Base-by-base conservation (phyloP, 306 rosid species). In the Pterocarpus santalinus region DNA sequence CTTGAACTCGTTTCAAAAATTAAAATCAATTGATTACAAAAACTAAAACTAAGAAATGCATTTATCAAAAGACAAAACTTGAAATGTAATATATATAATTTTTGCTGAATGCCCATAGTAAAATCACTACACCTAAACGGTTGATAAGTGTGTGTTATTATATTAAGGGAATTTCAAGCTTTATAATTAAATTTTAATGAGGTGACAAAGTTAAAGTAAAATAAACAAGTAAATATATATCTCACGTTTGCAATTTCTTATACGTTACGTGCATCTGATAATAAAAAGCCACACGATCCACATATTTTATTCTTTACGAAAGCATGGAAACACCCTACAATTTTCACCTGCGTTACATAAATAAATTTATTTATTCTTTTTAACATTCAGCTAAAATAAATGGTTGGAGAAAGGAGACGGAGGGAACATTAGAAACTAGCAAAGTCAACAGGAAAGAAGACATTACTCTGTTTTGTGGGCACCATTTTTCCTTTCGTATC, bases 391-490 rank as follows among this genome's bases (percentile, higher is more conserved):
- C 11, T 5, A 65, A 65, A 7, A 35, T 36, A 65, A 65, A 65
- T 65, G 69, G 30, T 36, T 65, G 47, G 69, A 8, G 44, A 35
- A 65, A 65, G 17, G 16, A 51, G 56, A 51, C 6, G 5, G 56
- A 51, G 5, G 1, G n/a, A 8, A 51, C 15, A 51, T 2, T 13
- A 55, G 47, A 70, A 35, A 61, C 39, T 1, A 39, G 79, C 71
- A 53, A 86, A 90, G 93, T 90, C 90, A 87, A 86, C 90, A 86
- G 16, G 81, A 72, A 83, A 61, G 72, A 85, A 87, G 88, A 69
- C 87, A 58, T 69, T 73, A 56, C 3, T 34, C 55, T 72, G 84
- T 47, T 68, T 71, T 65, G 85, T 80, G 87, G 65, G 87, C 43
- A 64, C 80, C 55, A 68, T 63, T 67, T 76, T 80, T 12, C 46